Base-by-base conservation (phyloP, 306 rosid genomes). In the Corylus avellana region DNA sequence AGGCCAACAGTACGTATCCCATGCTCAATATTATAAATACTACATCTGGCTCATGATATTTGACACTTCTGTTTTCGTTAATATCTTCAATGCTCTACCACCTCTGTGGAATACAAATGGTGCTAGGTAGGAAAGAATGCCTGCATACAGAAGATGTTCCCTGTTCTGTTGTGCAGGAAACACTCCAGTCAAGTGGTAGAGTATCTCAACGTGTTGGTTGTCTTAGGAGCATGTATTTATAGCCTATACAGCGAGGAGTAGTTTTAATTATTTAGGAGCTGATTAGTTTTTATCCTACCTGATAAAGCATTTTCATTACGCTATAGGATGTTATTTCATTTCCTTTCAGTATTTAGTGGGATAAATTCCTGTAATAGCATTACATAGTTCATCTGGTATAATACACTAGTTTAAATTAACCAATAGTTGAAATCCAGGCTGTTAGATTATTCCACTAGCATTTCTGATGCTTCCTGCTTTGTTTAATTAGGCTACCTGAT, bases 1-100 rank as follows among this genome's bases (percentile, higher is more conserved):
- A 89, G 98, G 86, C 89, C 95, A 81, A 86, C 80, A 87, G 97
- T 92, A 88, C 57, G 78, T 83, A 84, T 79, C 79, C 62, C 76
- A 50, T 53, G 53, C 75, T 74, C 76, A 72, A 18, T 79, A 73
- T 77, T 17, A 62, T 76, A 42, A 72, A 13, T 35, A 8, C 64
- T 62, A 75, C 58, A 75, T 75, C 58, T 64, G 35, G 58, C 64
- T 70, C 48, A 27, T 79, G 32, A 25, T 75, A 54, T 67, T 78
- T 75, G 70, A 70, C 76, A 53, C 75, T 57, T 78, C 4, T 20
- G 44, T 82, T 63, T 83, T 42, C 62, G 29, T 39, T 64, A 29
- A 32, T n/a, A 14, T 61, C 44, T 37, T 42, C 2, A 18, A 10
- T 79, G 62, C 69, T 73, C 47, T 22, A 59, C 77, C 70, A 70